Evolutionary conservation across 352 stramenopile species (phyloP).

Genomic region (Phytophthora niederhauseri): DNA sequence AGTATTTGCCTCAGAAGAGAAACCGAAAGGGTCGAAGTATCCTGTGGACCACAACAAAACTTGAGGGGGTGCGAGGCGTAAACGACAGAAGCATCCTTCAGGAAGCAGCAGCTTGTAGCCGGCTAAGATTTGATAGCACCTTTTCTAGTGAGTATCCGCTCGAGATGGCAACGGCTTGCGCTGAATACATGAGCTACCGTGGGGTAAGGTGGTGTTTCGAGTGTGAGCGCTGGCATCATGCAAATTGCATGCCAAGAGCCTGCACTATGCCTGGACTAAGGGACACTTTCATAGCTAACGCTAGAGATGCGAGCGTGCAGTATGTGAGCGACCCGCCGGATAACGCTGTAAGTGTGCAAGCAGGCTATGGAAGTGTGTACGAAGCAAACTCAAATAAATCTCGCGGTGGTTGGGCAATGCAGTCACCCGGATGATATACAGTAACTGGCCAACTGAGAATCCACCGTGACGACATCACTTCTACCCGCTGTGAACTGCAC

Average conservation of each 20-base stretch:
- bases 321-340: not conserved
- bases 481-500: constrained; percentile 10
- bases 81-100: too few relatives aligned
- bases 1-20: too few relatives aligned
- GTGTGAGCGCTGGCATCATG: too few relatives aligned
- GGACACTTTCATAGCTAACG: not conserved
- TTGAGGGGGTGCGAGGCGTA: too few relatives aligned
- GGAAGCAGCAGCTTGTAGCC: not conserved
- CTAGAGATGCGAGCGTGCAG: not conserved
- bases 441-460: not conserved
- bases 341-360: not conserved
- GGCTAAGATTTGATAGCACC: not conserved
- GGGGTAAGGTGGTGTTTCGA: too few relatives aligned
- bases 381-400: not conserved
- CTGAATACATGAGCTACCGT: too few relatives aligned
- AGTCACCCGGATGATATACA: not conserved
- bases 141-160: too few relatives aligned
- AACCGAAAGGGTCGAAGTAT: too few relatives aligned
- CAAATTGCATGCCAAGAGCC: too few relatives aligned
- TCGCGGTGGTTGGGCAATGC: not conserved
- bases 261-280: too few relatives aligned
- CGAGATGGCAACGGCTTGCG: too few relatives aligned
- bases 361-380: not conserved
- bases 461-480: constrained; percentile 5
- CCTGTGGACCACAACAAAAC: too few relatives aligned